Base-by-base conservation (phyloP, 305 asterid genomes). In the Fraxinus velutina region DNA sequence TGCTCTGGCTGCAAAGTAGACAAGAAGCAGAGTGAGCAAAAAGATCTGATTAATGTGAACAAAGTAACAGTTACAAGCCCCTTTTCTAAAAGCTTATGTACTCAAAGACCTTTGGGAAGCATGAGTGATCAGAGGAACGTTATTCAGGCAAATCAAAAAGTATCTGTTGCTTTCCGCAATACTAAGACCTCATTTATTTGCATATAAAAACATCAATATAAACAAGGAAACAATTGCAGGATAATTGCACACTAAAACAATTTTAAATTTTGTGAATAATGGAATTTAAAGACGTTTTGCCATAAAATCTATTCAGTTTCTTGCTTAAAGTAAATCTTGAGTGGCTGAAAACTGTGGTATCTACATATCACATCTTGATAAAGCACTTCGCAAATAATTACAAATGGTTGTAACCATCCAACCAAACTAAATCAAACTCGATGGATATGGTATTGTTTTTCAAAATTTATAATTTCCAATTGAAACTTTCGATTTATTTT, bases 1-100 rank as follows among this genome's bases (percentile, higher is more conserved):
- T 96, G 98, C 88, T 96, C 99, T 30, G 99, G 98, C 99, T 96
- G 93, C 60, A 78, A 86, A 80, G 83, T 79, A 87, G 27, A 80
- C 22, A 5, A 13, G 10, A 70, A 30, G 75, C 42, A 30, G 3
- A 29, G 75, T 70, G 75, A 70, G 30, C 74, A 68, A 27, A 68
- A 29, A 70, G 36, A 13, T 29, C 4, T 6, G 42, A 32, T 70
- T 70, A 21, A 32, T 34, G 4, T 29, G 39, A 30, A 70, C 37
- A 29, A 70, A 70, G 75, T 15, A 13, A 70, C 75, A 1, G 3
- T 70, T 70, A 70, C 17, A 29, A 10, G 36, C 75, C 75, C 73
- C 73, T 29, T 29, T 30, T 70, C 75, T 29, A 70, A 34, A 70
- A 70, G 42, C 21, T 15, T 70, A 30, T 15, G 37, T 70, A 70